phyloP scores from a whole-genome alignment of 78 protist genomes.

The Monosiga brevicollis region DNA sequence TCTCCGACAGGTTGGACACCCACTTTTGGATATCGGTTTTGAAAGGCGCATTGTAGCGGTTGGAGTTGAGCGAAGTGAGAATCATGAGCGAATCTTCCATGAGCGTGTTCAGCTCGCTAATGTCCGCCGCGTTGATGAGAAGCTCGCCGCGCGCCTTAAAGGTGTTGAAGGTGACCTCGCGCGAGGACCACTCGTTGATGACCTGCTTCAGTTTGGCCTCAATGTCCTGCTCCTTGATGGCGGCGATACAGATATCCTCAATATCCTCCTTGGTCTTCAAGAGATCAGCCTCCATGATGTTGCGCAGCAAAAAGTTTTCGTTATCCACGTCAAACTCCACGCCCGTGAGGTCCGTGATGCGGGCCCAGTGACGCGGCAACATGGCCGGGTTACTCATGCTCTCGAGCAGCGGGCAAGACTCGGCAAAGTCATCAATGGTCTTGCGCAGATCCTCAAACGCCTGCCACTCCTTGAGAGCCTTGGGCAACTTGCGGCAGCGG shows the following conservation, averaged over 20 bases:
- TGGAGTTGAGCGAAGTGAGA: slow-evolving; percentile 47
- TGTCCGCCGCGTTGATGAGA: slow-evolving; percentile 40
- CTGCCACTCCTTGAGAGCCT: slow-evolving; percentile 55
- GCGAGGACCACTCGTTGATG: slow-evolving; percentile 40
- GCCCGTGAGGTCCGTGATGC: slow-evolving; percentile 22
- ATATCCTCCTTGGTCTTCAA: slow-evolving; percentile 45
- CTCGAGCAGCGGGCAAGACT: slow-evolving; percentile 50
- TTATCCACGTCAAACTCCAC: slow-evolving; percentile 17
- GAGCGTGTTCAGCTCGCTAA: slow-evolving; percentile 33
- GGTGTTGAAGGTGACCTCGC: slow-evolving; percentile 23
- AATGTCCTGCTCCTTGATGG: slow-evolving; percentile 62
- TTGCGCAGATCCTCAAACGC: slow-evolving; percentile 63
- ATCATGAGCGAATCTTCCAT: slow-evolving; percentile 66
- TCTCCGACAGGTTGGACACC: slow-evolving; percentile 26
- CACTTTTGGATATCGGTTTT: slow-evolving; percentile 27
- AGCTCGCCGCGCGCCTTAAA: slow-evolving; percentile 67
- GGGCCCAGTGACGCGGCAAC: slow-evolving; percentile 65
- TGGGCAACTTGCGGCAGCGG: slow-evolving; percentile 41
- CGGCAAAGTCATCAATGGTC: slow-evolving; percentile 58
- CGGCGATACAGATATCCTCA: slow-evolving; percentile 55
- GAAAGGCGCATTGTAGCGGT: slow-evolving; percentile 60
- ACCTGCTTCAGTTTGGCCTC: slow-evolving; percentile 36
- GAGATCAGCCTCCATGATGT: slow-evolving; percentile 41
- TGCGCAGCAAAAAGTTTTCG: slow-evolving; percentile 39
- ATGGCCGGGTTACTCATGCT: slow-evolving; percentile 32